Evolutionary conservation across 805 yeast species (phyloP), one percentile per base, ranked within the genome.

Genomic region (Wickerhamomyces mucosus): DNA sequence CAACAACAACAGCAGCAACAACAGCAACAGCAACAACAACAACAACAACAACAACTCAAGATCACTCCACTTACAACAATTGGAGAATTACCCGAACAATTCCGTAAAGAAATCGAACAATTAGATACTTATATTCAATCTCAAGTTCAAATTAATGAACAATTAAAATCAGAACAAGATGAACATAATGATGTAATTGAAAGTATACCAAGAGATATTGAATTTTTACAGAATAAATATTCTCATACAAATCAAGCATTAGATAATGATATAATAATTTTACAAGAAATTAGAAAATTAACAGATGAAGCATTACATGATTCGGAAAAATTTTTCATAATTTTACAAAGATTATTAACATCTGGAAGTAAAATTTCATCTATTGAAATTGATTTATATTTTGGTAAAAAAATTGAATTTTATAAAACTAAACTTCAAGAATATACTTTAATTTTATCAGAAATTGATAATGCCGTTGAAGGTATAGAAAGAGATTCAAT

Each of bases 31-130:
- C 55, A 43, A 32, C 56, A 51, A 27, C 65, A 61, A 25, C 65
- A 61, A 21, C 58, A 58, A 29, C 65, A 63, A 27, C 59, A 58
- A 26, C 65, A 63, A 17, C 55, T 56, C 8, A 75, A 61, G 35
- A 60, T 82, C 27, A 78, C 80, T 9, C 75, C 86, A 11, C 72
- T 82, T 75, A 78, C 89, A 1, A 67, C 80, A 30, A 80, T 82
- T 8, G 73, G 75, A 7, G 89, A 80, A 37, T 58, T 82, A 24
- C 88, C 92, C 3, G 78, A 72, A n/a, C 67, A 59, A n/a, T 56
- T 76, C 34, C 81, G 78, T 45, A 68, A 60, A 37, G 84, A 81
- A 48, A 59, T 82, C 22, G 81, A 77, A 51, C 75, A 76, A 40
- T 58, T 82, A 35, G 85, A 82, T 53, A 67, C 71, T 35, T 80